phyloP scores from a whole-genome alignment of 148 eudicot species.

The Spergularia marina region DNA sequence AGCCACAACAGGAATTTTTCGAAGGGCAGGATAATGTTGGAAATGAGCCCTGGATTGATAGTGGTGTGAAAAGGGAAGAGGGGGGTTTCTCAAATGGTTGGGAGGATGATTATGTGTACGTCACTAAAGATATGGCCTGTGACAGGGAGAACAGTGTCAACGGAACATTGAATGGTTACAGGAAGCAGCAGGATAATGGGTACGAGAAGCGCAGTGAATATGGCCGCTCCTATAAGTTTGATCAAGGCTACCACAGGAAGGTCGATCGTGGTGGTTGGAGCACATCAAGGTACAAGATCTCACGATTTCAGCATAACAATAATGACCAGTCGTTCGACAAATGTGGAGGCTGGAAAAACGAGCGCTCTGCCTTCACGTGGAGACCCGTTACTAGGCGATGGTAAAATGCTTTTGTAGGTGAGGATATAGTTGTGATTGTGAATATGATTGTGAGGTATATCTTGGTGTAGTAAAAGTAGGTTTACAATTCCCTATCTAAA shows the following conservation, averaged over 20 bases:
- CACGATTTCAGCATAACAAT: conserved; percentile 26
- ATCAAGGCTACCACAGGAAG: conserved; percentile 16
- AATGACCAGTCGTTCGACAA: conserved; percentile 9
- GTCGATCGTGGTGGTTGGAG: conserved; percentile 22
- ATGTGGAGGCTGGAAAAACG: conserved; percentile 12
- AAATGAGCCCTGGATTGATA: conserved; percentile 18
- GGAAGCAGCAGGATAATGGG: neutral
- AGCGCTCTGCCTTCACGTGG: conserved; percentile 22
- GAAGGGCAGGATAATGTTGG: conserved; percentile 6
- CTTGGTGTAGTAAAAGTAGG: conserved; percentile 10
- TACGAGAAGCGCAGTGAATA: neutral
- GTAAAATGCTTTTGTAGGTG: conserved; percentile 19
- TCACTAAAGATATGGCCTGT: neutral
- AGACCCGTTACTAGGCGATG: conserved; percentile 23
- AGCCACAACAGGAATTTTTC: conserved; percentile 11
- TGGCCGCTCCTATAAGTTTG: neutral
- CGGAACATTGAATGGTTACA: conserved; percentile 5
- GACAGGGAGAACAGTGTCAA: neutral
- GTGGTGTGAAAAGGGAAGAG: conserved; percentile 22
- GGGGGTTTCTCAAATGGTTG: conserved; percentile 1
- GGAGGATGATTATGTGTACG: conserved; percentile 13
- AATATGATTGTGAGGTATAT: conserved; percentile 10
- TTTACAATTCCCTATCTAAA: neutral
- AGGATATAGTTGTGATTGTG: conserved; percentile 10
- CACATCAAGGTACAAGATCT: conserved; percentile 45